Evolutionary conservation across 2,329 filamentous ascomycete genomes (phyloP).

Genomic region (Capronia epimyces): DNA sequence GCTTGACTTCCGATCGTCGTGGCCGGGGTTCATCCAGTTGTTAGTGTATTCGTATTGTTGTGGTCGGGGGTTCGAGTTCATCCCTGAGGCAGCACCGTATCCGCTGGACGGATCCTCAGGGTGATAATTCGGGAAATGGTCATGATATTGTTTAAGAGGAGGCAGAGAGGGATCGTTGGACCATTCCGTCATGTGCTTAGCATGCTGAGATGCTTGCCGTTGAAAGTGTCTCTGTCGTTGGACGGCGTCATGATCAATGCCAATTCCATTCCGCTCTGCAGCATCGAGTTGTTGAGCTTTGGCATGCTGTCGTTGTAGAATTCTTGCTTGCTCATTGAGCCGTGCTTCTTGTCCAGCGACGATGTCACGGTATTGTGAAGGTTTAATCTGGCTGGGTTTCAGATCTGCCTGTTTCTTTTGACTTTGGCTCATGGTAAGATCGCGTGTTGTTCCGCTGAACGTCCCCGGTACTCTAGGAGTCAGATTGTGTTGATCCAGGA

Average conservation of each 20-base stretch:
- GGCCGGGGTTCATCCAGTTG: slow-evolving; percentile 26
- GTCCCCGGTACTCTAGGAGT: slow-evolving; percentile 15
- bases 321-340: slow-evolving; percentile 28
- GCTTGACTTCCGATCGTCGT: slow-evolving; percentile 5
- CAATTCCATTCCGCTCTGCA: slow-evolving; percentile 17
- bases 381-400: slow-evolving; percentile 15
- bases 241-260: slow-evolving; percentile 26
- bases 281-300: slow-evolving; percentile 23
- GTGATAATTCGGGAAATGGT: slow-evolving; percentile 17
- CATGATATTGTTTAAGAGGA: slow-evolving; percentile 19
- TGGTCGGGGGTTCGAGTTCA: slow-evolving; percentile 15
- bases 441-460: slow-evolving; percentile 20
- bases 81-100: slow-evolving; percentile 13
- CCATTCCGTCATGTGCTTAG: slow-evolving; percentile 25
- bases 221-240: slow-evolving; percentile 29
- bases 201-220: slow-evolving; percentile 26
- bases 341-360: slow-evolving; percentile 26
- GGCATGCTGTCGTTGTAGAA: slow-evolving; percentile 27
- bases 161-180: slow-evolving; percentile 25
- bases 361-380: slow-evolving; percentile 24
- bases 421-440: slow-evolving; percentile 18
- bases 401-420: slow-evolving; percentile 17
- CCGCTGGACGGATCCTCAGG: slow-evolving; percentile 1
- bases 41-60: slow-evolving; percentile 24
- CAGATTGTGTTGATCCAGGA: not conserved